phyloP scores from a whole-genome alignment of 177 flowering plant genomes.

The Vitis hybrid region DNA sequence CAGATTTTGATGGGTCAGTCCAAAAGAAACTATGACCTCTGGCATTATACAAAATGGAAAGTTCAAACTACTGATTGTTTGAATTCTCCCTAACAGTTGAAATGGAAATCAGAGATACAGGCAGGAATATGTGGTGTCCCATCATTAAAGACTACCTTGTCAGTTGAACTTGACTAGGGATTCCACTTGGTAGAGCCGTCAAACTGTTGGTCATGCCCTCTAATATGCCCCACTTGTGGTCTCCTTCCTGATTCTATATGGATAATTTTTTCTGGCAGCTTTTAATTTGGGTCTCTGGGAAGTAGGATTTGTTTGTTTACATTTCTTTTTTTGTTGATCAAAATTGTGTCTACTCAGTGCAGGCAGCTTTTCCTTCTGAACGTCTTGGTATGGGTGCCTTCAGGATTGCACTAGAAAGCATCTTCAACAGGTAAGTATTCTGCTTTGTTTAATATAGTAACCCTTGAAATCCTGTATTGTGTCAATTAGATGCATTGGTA shows the following conservation, averaged over 20 bases:
- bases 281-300: background rate
- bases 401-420: slow-evolving; percentile 30
- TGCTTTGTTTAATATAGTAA: background rate
- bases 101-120: background rate
- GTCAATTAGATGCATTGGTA: background rate
- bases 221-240: background rate
- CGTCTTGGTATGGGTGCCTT: slow-evolving; percentile 40
- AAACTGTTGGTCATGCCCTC: background rate
- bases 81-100: background rate
- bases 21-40: background rate
- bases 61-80: background rate
- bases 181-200: background rate
- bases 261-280: background rate
- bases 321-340: background rate
- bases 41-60: background rate
- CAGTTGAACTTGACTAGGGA: background rate
- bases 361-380: slow-evolving; percentile 30
- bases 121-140: background rate
- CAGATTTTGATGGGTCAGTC: background rate
- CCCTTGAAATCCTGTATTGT: background rate
- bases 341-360: background rate
- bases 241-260: background rate
- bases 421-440: slow-evolving; percentile 28
- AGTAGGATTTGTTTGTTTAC: background rate
- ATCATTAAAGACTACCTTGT: background rate